Conservation (phyloP, 148 eudicot genomes). For the Limonium bicolor region DNA sequence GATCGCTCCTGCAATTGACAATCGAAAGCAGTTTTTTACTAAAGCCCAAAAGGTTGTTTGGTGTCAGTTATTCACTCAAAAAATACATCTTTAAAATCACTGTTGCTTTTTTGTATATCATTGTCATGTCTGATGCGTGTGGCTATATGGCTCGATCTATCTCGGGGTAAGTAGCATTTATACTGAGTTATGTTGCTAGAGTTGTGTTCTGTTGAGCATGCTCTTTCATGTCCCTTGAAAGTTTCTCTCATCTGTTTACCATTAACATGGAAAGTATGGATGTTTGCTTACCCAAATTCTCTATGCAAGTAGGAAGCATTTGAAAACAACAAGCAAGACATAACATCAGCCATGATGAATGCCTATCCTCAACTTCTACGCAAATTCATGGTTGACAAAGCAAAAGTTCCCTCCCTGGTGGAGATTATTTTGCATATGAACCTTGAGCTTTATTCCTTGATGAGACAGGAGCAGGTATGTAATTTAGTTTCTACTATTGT, state of each 20-base stretch:
- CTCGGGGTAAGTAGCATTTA: too few species aligned
- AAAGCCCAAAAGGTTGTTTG: conserved; percentile 89
- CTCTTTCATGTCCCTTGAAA: too few species aligned
- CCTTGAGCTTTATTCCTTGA: conserved; percentile 89
- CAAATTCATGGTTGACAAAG: conserved; percentile 74
- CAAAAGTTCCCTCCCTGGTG: conserved; percentile 64
- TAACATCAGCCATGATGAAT: conserved; percentile 80
- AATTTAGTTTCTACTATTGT: not conserved
- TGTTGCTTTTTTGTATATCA: too few species aligned
- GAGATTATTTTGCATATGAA: conserved; percentile 60
- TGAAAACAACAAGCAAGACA: conserved; percentile 49
- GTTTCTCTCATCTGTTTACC: too few species aligned
- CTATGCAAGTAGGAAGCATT: conserved; percentile 41
- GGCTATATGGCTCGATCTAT: too few species aligned
- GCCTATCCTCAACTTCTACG: conserved; percentile 71
- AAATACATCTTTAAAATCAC: too few species aligned
- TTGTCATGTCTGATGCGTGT: too few species aligned
- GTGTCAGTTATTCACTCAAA: too few species aligned
- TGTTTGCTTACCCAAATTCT: too few species aligned
- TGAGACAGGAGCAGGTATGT: conserved; percentile 92
- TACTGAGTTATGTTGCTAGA: too few species aligned
- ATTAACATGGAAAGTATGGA: too few species aligned
- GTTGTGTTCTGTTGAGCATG: too few species aligned
- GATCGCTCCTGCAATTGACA: conserved; percentile 91
- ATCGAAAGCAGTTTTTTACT: conserved; percentile 49